Conservation (phyloP, 768 basidiomycete genomes). For the Boletus tomentosulus region DNA sequence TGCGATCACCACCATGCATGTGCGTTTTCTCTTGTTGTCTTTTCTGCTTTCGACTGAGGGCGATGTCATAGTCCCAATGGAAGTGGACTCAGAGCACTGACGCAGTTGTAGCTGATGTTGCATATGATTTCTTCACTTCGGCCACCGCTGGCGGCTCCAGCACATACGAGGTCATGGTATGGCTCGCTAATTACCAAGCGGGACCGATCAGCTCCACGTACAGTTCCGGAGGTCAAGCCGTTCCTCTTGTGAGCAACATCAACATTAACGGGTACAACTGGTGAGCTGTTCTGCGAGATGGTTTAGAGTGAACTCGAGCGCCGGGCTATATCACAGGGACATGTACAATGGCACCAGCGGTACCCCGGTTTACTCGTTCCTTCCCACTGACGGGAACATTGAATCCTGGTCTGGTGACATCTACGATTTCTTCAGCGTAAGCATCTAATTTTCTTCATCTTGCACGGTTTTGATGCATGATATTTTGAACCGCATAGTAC, state of each 20-base stretch:
- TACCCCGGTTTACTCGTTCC: slow-evolving; percentile 51
- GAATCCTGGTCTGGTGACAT: slow-evolving; percentile 50
- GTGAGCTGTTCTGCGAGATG: slow-evolving; percentile 22
- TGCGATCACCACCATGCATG: slow-evolving; percentile 52
- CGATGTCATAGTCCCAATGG: slow-evolving; percentile 45
- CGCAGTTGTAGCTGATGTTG: slow-evolving; percentile 50
- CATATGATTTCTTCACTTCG: slow-evolving; percentile 65
- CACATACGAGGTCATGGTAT: slow-evolving; percentile 54
- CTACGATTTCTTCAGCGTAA: slow-evolving; percentile 47
- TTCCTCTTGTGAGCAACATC: slow-evolving; percentile 41
- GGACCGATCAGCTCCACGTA: slow-evolving; percentile 56
- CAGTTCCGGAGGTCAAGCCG: slow-evolving; percentile 39
- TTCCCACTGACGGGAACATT: slow-evolving; percentile 32
- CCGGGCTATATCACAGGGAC: slow-evolving; percentile 37
- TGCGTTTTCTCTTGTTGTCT: slow-evolving; percentile 25
- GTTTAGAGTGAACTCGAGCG: neutral
- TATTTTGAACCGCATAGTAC: slow-evolving; percentile 38
- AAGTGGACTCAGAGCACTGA: slow-evolving; percentile 46
- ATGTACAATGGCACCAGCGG: slow-evolving; percentile 53
- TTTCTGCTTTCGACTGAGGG: neutral
- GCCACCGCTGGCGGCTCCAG: slow-evolving; percentile 43
- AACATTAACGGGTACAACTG: slow-evolving; percentile 49
- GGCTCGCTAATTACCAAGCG: slow-evolving; percentile 57
- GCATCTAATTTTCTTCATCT: neutral
- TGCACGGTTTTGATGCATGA: neutral